Conservation (phyloP, 2,329 filamentous ascomycete species). For the Penicillium aurantiogriseum region DNA sequence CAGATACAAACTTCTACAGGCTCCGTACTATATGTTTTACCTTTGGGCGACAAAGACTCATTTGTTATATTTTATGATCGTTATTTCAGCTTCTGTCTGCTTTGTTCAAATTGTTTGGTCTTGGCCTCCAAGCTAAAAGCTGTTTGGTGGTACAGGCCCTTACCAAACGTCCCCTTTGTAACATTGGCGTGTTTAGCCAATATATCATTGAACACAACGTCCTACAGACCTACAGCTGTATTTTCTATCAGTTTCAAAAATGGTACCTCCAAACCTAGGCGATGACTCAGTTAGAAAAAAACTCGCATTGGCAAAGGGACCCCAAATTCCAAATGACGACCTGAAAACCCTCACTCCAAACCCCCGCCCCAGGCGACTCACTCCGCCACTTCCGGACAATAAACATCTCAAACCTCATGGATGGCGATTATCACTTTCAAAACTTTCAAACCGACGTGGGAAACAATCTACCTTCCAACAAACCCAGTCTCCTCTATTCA, state of each 20-base stretch:
- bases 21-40: neutral
- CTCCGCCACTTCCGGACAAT: neutral
- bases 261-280: neutral
- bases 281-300: neutral
- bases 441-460: too few relatives aligned
- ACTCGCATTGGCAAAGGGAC: neutral
- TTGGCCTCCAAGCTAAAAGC: neutral
- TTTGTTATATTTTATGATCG: too few relatives aligned
- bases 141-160: neutral
- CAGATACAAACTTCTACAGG: too few relatives aligned
- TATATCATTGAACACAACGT: neutral
- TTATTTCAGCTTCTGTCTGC: too few relatives aligned
- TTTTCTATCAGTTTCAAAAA: neutral
- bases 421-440: neutral
- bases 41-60: too few relatives aligned
- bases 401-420: neutral
- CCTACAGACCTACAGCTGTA: neutral
- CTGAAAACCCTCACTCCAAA: neutral
- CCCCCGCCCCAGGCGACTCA: neutral
- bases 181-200: neutral
- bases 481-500: neutral
- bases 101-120: neutral
- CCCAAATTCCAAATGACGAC: neutral
- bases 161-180: neutral
- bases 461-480: neutral